These are phyloP conservation scores for Pythium apleroticum DNA, from an alignment of 352 stramenopile species.

Conservation along the genomic window DNA sequence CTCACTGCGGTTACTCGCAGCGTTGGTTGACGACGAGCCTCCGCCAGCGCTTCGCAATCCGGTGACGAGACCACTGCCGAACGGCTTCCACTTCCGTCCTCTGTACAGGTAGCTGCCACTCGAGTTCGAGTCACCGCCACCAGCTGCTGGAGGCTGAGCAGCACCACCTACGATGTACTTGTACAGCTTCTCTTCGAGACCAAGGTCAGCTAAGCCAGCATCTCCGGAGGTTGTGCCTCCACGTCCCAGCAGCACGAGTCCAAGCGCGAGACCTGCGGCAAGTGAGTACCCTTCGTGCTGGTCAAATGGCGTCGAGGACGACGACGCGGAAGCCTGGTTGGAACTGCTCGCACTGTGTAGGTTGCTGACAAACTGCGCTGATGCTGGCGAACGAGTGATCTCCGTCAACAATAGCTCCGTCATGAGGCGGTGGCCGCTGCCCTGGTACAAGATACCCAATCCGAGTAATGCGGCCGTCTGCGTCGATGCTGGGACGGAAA, in stretches of 20 bases:
- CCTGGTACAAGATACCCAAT: slow-evolving; percentile 96
- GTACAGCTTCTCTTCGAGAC: slow-evolving; percentile 96
- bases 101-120: slow-evolving; percentile 68
- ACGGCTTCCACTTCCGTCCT: slow-evolving; percentile 60
- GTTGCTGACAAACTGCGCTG: slow-evolving; percentile 57
- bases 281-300: slow-evolving; percentile 95
- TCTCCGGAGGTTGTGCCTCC: slow-evolving; percentile 66
- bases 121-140: slow-evolving; percentile 7
- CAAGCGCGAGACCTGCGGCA: slow-evolving; percentile 91
- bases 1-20: neutral
- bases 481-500: slow-evolving; percentile 94
- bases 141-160: slow-evolving; percentile 8
- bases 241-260: slow-evolving; percentile 93
- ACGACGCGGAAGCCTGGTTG: slow-evolving; percentile 6
- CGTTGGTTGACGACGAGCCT: neutral
- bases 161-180: slow-evolving; percentile 92
- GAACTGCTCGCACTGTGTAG: slow-evolving; percentile 30
- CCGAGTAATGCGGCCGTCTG: slow-evolving; percentile 95
- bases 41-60: neutral
- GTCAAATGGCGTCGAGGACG: slow-evolving; percentile 63
- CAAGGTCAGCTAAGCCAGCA: slow-evolving; percentile 93
- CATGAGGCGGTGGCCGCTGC: slow-evolving; percentile 95
- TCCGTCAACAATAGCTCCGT: slow-evolving; percentile 97
- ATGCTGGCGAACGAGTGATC: slow-evolving; percentile 89
- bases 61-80: slow-evolving; percentile 27